These are phyloP conservation scores for Inga leiocalycina DNA, from an alignment of 306 rosid genomes.

Conservation along the genomic window DNA sequence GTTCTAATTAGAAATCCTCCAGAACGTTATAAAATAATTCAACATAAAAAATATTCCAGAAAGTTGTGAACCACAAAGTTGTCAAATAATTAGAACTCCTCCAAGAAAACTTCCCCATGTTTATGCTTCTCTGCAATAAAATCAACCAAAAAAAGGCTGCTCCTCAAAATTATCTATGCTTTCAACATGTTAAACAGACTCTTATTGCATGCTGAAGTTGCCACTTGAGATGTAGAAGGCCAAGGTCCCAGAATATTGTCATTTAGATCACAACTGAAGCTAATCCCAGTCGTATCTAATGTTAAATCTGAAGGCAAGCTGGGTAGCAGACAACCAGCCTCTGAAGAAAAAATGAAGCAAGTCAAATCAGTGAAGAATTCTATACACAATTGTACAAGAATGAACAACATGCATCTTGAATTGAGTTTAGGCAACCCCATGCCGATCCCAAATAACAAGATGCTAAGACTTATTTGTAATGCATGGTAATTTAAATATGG, in stretches of 20 bases:
- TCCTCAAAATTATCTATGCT: slow-evolving; percentile 8
- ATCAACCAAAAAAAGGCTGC: not conserved
- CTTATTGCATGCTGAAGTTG: slow-evolving; percentile 81
- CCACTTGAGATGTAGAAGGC: slow-evolving; percentile 68
- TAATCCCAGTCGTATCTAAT: slow-evolving; percentile 75
- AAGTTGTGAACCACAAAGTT: not conserved
- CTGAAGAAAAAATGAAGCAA: slow-evolving; percentile 47
- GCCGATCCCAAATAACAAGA: not conserved
- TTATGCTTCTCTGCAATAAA: not conserved
- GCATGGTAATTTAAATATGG: slow-evolving; percentile 11
- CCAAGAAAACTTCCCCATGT: not conserved
- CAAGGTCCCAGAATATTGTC: slow-evolving; percentile 98
- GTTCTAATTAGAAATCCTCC: not conserved
- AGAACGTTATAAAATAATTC: not conserved
- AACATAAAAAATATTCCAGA: not conserved
- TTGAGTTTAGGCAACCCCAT: not conserved
- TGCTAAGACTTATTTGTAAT: not conserved
- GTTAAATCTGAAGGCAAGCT: slow-evolving; percentile 95
- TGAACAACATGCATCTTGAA: slow-evolving; percentile 12
- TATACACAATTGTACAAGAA: slow-evolving; percentile 16
- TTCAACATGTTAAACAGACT: slow-evolving; percentile 49
- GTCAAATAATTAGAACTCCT: slow-evolving; percentile 10
- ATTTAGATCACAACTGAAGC: slow-evolving; percentile 91
- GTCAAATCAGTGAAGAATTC: slow-evolving; percentile 11
- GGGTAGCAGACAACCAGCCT: slow-evolving; percentile 87